Evolutionary conservation across 2,329 filamentous ascomycete genomes (phyloP).

Genomic region (Colletotrichum zoysiae): DNA sequence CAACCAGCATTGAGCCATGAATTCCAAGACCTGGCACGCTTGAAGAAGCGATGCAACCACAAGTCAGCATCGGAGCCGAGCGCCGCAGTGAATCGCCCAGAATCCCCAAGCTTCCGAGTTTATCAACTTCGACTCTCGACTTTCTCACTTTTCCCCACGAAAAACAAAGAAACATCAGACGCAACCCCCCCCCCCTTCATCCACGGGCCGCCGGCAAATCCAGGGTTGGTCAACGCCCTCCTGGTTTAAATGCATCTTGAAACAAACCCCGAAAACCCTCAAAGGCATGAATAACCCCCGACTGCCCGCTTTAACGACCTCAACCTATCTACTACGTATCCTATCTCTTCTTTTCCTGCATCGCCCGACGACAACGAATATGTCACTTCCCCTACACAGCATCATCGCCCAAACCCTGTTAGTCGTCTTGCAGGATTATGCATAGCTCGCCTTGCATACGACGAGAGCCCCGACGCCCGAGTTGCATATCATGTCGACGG

Average conservation of each 20-base stretch:
- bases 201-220: too few relatives aligned
- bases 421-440: background rate
- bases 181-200: background rate
- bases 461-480: background rate
- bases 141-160: background rate
- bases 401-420: background rate
- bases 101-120: background rate
- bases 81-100: background rate
- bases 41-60: background rate
- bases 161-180: background rate
- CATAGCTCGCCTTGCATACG: background rate
- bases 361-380: background rate
- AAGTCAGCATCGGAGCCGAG: background rate
- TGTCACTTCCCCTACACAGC: too few relatives aligned
- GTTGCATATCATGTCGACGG: background rate
- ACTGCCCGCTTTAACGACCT: background rate
- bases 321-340: background rate
- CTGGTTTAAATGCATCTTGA: slow-evolving; percentile 17
- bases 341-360: background rate
- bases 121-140: background rate
- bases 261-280: background rate
- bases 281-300: background rate
- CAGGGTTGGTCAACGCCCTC: background rate
- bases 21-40: background rate
- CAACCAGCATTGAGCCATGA: slow-evolving; percentile 1